These are phyloP conservation scores for Aspergillus quadrilineatus DNA, from an alignment of 2,329 filamentous ascomycete genomes.

Conservation along the genomic window DNA sequence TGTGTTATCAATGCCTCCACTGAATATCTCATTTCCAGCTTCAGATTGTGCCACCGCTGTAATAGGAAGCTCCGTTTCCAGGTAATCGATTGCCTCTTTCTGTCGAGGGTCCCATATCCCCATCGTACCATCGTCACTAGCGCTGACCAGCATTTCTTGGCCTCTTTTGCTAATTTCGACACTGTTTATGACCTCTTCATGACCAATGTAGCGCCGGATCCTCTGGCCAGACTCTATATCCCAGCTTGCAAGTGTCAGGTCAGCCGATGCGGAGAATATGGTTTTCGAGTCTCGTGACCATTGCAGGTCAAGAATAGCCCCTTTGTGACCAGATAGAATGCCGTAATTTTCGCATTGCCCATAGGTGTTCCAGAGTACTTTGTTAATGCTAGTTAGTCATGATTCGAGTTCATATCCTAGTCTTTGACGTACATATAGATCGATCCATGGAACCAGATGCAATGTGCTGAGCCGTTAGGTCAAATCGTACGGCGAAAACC, in stretches of 20 bases:
- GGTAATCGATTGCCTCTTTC: constrained; percentile 82
- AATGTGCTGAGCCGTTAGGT: constrained; percentile 81
- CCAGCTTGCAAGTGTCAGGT: constrained; percentile 92
- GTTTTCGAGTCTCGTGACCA: constrained; percentile 95
- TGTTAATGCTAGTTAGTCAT: background rate
- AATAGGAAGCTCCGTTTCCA: constrained; percentile 88
- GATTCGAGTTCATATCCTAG: background rate
- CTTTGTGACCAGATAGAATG: constrained; percentile 81
- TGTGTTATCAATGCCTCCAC: constrained; percentile 93
- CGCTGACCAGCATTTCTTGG: constrained; percentile 85
- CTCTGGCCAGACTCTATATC: constrained; percentile 87
- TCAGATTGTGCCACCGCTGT: constrained; percentile 90
- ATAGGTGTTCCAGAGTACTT: constrained; percentile 91
- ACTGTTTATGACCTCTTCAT: constrained; percentile 93
- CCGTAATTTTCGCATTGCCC: constrained; percentile 95
- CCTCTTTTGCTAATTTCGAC: constrained; percentile 86
- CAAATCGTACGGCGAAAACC: constrained; percentile 86
- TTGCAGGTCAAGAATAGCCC: constrained; percentile 85
- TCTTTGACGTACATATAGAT: constrained; percentile 67
- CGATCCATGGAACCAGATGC: constrained; percentile 96
- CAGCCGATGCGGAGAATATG: constrained; percentile 88
- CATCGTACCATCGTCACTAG: constrained; percentile 89
- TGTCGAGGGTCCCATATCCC: constrained; percentile 94
- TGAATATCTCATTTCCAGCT: constrained; percentile 92
- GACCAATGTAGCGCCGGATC: constrained; percentile 87